A percentile compares a stretch with the other conserved stretches of the same genome.
These are phyloP conservation scores for Malus orientalis DNA, from an alignment of 306 rosid species.

Conservation along the genomic window DNA sequence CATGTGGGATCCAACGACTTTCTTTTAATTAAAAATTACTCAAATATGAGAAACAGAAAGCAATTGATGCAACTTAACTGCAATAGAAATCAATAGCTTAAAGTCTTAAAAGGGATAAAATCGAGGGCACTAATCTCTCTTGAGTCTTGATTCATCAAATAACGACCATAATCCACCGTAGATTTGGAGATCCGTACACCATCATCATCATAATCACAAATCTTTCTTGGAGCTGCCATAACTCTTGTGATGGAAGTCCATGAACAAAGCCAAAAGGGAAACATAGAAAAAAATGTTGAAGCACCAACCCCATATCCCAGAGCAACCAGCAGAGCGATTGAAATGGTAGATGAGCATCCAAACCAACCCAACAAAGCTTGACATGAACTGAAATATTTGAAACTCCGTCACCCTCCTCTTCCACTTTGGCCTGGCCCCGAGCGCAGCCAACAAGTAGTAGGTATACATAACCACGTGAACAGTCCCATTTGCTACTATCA, in stretches of 20 bases:
- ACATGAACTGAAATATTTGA: constrained; percentile 72
- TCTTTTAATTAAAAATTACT: neutral
- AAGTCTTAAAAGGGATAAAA: neutral
- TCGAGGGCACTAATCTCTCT: neutral
- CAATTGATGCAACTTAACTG: neutral
- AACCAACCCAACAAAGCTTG: constrained; percentile 62
- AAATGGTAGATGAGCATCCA: constrained; percentile 58
- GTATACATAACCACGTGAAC: constrained; percentile 85
- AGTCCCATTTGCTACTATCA: constrained; percentile 58
- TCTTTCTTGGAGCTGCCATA: constrained; percentile 23
- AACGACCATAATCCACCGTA: neutral
- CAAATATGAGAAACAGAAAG: neutral
- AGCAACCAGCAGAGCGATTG: constrained; percentile 48
- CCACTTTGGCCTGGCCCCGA: constrained; percentile 69
- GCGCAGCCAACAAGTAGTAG: constrained; percentile 51
- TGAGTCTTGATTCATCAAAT: neutral
- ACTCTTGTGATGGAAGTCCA: constrained; percentile 64
- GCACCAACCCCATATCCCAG: constrained; percentile 70
- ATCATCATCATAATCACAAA: neutral
- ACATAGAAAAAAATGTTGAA: constrained; percentile 70
- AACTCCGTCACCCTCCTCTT: constrained; percentile 64
- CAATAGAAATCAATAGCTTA: neutral
- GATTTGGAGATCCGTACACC: neutral
- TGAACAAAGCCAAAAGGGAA: constrained; percentile 63
- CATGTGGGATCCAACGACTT: neutral